A percentile compares a stretch with the other conserved stretches of the same genome.
Conservation (phyloP, 1,284 basidiomycete species). For the Bjerkandera adusta region DNA sequence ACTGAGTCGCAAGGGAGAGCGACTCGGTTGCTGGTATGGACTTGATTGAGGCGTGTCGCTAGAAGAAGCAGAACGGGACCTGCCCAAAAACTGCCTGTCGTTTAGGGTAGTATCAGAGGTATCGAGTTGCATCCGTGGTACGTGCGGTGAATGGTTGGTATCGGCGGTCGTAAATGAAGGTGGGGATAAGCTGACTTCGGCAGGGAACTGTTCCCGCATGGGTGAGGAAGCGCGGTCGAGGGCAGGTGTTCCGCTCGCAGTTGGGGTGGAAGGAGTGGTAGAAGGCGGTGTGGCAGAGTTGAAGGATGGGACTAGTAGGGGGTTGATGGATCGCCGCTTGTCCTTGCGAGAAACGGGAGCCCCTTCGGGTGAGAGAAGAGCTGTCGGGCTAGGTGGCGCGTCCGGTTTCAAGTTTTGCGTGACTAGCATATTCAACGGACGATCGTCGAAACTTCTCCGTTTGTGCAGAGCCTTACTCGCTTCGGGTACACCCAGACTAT, state of each 20-base stretch:
- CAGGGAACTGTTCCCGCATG: conserved; percentile 31
- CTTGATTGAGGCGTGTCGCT: conserved; percentile 14
- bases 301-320: conserved; percentile 32
- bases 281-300: conserved; percentile 14
- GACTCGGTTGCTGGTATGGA: conserved; percentile 5
- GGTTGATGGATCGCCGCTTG: conserved; percentile 43
- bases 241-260: conserved; percentile 3
- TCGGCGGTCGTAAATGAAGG: conserved; percentile 6
- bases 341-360: conserved; percentile 29
- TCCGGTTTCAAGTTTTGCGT: conserved; percentile 19
- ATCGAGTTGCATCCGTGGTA: conserved; percentile 17
- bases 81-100: conserved; percentile 13
- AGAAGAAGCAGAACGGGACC: conserved; percentile 28
- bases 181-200: conserved; percentile 11
- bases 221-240: conserved; percentile 29
- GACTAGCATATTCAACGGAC: conserved; percentile 47
- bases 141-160: conserved; percentile 7
- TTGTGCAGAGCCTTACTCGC: conserved; percentile 36
- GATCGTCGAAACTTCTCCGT: conserved; percentile 60
- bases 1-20: conserved; percentile 20
- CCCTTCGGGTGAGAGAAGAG: conserved; percentile 21
- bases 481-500: too few relatives aligned
- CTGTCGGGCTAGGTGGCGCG: conserved; percentile 3
- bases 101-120: conserved; percentile 11
- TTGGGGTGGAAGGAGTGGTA: conserved; percentile 13